These are phyloP conservation scores for Torulaspora delbrueckii DNA, from an alignment of 805 yeast genomes.

Conservation along the genomic window DNA sequence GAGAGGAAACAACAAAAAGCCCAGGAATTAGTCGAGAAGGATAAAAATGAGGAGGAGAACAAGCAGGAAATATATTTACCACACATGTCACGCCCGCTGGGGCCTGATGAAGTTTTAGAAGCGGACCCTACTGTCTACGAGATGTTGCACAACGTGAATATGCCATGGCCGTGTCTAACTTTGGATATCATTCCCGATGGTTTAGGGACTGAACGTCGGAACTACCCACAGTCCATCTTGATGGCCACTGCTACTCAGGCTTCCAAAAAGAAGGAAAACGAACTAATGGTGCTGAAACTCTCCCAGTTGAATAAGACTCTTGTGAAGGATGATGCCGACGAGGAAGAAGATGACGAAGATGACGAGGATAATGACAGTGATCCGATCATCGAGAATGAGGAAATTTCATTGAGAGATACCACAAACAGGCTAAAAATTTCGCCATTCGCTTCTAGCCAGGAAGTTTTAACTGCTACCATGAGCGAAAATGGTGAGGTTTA, in stretches of 20 bases:
- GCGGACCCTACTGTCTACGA: slow-evolving; percentile 96
- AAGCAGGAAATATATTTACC: slow-evolving; percentile 67
- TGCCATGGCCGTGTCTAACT: slow-evolving; percentile 97
- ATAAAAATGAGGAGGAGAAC: slow-evolving; percentile 36
- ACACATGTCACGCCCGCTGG: slow-evolving; percentile 81
- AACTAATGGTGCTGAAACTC: slow-evolving; percentile 76
- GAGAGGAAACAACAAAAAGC: slow-evolving; percentile 36
- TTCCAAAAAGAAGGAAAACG: slow-evolving; percentile 77
- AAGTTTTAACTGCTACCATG: slow-evolving; percentile 82
- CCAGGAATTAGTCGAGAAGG: slow-evolving; percentile 37
- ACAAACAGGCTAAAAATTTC: slow-evolving; percentile 85
- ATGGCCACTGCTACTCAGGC: slow-evolving; percentile 95
- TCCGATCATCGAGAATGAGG: slow-evolving; percentile 83
- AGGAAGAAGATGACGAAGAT: slow-evolving; percentile 67
- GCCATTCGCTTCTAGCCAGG: slow-evolving; percentile 68
- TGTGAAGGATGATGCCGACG: slow-evolving; percentile 76
- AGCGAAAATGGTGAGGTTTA: slow-evolving; percentile 86
- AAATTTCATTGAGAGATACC: slow-evolving; percentile 71
- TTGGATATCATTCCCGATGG: slow-evolving; percentile 83
- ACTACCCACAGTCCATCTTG: slow-evolving; percentile 81
- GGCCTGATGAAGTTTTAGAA: slow-evolving; percentile 92
- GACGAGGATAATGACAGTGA: slow-evolving; percentile 69
- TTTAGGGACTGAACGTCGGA: slow-evolving; percentile 82
- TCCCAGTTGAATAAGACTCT: slow-evolving; percentile 79
- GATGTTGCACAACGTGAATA: slow-evolving; percentile 88